Conservation (phyloP, 73 alveolate species). For the Tetrahymena borealis region DNA sequence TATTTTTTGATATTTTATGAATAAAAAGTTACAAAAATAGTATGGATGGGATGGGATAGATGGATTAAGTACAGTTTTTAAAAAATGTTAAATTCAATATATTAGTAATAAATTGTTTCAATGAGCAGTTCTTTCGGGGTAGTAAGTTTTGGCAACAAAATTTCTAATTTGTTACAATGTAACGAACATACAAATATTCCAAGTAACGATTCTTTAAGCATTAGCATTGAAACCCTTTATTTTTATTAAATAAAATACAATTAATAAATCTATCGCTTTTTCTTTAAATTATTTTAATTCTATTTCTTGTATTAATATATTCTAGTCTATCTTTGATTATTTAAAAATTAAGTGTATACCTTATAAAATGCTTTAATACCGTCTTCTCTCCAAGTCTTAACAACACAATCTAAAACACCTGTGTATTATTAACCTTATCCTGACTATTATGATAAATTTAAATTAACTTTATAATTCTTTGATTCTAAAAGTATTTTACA, state of each 20-base stretch:
- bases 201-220: slow-evolving; percentile 52
- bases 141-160: not conserved
- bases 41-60: not conserved
- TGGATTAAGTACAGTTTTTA: not conserved
- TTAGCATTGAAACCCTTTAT: slow-evolving; percentile 57
- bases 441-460: not conserved
- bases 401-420: slow-evolving; percentile 48
- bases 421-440: not conserved
- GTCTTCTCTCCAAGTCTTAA: slow-evolving; percentile 39
- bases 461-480: not conserved
- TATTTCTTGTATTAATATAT: slow-evolving; percentile 31
- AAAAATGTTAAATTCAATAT: not conserved
- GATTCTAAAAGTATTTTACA: slow-evolving; percentile 4
- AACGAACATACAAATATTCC: slow-evolving; percentile 57
- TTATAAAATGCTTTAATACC: slow-evolving; percentile 50
- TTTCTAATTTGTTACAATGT: slow-evolving; percentile 49
- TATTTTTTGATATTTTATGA: too few species aligned
- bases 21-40: too few species aligned
- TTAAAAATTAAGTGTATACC: not conserved
- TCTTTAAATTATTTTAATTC: slow-evolving; percentile 32
- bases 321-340: slow-evolving; percentile 19
- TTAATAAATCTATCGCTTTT: not conserved
- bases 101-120: not conserved
- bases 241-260: not conserved
- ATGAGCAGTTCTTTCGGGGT: not conserved